phyloP scores from a whole-genome alignment of 2,329 filamentous ascomycete species.

The Sporothrix variecibatus region DNA sequence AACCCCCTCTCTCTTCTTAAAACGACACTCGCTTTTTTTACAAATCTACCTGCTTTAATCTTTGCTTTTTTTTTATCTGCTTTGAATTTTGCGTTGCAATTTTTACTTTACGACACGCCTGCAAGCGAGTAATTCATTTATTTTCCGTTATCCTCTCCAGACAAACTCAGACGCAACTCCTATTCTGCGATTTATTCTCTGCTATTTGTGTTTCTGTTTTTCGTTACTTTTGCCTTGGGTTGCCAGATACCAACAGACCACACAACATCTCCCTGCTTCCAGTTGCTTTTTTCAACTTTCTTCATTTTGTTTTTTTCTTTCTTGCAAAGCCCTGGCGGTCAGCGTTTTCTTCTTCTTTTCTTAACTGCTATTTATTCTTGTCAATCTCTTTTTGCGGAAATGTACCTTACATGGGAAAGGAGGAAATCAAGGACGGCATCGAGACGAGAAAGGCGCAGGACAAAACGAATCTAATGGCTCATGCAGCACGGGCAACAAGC shows the following conservation, averaged over 20 bases:
- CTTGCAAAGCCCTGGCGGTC: constrained; percentile 5
- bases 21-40: constrained; percentile 12
- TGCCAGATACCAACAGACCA: constrained; percentile 16
- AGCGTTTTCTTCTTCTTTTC: neutral
- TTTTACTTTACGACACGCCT: constrained; percentile 12
- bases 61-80: neutral
- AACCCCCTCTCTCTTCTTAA: constrained; percentile 3
- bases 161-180: constrained; percentile 15
- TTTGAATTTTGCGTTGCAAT: neutral
- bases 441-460: neutral
- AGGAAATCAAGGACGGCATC: neutral
- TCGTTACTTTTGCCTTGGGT: constrained; percentile 34
- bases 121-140: constrained; percentile 17
- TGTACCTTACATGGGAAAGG: neutral
- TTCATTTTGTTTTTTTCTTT: neutral
- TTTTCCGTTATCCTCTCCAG: neutral
- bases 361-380: neutral
- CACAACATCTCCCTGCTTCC: neutral
- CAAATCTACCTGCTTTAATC: constrained; percentile 17
- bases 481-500: neutral
- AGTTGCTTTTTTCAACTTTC: neutral
- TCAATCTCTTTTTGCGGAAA: neutral
- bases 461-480: constrained; percentile 5
- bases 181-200: neutral
- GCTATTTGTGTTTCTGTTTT: constrained; percentile 34